Evolutionary conservation across 1,139 yeast species (phyloP), one percentile per base, ranked within the genome.

Genomic region (Kodamaea derodonti): DNA sequence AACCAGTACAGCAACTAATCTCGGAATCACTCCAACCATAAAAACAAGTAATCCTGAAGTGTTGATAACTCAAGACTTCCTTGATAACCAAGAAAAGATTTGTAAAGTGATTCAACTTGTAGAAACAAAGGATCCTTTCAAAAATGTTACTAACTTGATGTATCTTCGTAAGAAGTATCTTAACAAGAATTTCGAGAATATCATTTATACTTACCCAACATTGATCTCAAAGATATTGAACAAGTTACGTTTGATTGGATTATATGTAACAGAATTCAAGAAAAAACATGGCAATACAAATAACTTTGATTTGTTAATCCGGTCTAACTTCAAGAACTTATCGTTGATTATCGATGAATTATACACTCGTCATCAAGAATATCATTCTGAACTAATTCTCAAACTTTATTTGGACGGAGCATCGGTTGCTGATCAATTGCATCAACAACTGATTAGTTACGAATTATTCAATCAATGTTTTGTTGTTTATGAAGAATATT

Each of bases 391-490:
- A 44, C 60, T 65, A 39, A 74, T 74, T 3, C 60, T 72, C 41
- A 66, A 72, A 40, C 55, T 72, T 31, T 78, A 80, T 48, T 56
- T 81, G 39, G 66, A 74, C 38, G 69, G 78, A 26, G 87, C 87
- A 0, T 58, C 73, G 2, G 62, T 85, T 3, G 92, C 97, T 0
- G 96, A 92, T 56, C 94, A 84, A 54, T 67, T 84, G 25, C 65
- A 60, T 31, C 65, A 62, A 39, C 61, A 64, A 34, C 51, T 60
- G 37, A 78, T 86, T 25, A 70, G 92, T n/a, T 86, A 85, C 58
- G 98, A 92, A 58, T 80, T 87, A 49, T 86, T 84, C 59, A 90
- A 85, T 20, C 95, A 88, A 56, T 83, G 95, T 4, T 87, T 88
- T 55, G 75, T 90, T 2, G 75, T 87, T 1, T 92, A 86, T 56